Base-by-base conservation (phyloP, 768 basidiomycete species). In the Dentipellis sp. region DNA sequence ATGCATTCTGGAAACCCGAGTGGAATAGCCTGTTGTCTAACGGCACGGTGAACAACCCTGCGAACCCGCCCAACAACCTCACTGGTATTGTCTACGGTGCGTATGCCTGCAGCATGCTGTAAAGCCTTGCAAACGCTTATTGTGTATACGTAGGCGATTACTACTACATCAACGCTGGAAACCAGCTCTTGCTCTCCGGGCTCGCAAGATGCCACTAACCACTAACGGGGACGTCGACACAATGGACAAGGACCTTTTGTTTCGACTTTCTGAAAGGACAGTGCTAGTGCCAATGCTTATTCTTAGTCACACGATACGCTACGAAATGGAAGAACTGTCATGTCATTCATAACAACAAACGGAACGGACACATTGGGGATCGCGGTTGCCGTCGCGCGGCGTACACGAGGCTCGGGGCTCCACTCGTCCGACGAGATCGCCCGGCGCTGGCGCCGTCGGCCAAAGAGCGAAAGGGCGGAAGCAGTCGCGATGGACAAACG, bases 11-110 rank as follows among this genome's bases (percentile, higher is more conserved):
- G 83, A 68, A 72, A 29, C 79, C 81, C 16, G 64, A 70, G 14
- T 86, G 83, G 81, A 76, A 84, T 62, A 84, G 81, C 62, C 66
- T 86, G 22, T 71, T 86, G 42, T 78, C 83, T 1, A 83, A 85
- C 63, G 84, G 81, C 37, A 85, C 84, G 7, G 82, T 83, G 4
- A 82, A 84, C 63, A 71, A 71, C 64, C 81, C 78, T 2, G 74
- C 71, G 36, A 58, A 58, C 23, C 63, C 65, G 3, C 72, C 75
- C 47, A 83, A 82, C 65, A 77, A 73, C 57, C 66, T 80, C 55
- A 86, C 84, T 2, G 84, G 83, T 0, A 84, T 78, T 47, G 76
- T 83, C 10, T 80, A 81, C 62, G 79, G 78, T 77, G 52, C 23
- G 71, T 59, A 1, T 22, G 36, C 39, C 3, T 45, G 5, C 12